A percentile compares a stretch with the other conserved stretches of the same genome.
Conservation (phyloP, 225 moss, liverwort and hornwort species). For the Thuidium tamariscinum region DNA sequence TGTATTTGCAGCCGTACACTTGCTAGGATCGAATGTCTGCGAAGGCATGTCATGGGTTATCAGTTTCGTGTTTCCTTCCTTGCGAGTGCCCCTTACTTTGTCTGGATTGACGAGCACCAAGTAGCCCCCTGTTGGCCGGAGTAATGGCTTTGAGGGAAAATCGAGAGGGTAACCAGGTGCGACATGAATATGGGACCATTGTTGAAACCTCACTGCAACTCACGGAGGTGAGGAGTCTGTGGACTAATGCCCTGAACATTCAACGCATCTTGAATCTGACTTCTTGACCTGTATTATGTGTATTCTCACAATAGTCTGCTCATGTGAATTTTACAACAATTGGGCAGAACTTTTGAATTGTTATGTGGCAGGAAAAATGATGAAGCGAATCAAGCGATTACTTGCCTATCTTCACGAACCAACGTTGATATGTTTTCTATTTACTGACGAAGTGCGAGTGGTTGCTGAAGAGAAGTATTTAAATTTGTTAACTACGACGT, state of each 20-base stretch:
- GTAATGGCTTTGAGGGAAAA: conserved; percentile 30
- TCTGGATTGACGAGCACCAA: not conserved
- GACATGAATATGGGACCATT: conserved; percentile 3
- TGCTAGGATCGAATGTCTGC: not conserved
- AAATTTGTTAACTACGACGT: fast-evolving
- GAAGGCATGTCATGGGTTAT: not conserved
- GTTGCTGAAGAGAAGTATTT: fast-evolving
- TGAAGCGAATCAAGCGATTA: not conserved
- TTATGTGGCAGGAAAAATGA: not conserved
- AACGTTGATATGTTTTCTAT: too few relatives aligned
- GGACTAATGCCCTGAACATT: conserved; percentile 23
- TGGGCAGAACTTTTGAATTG: not conserved
- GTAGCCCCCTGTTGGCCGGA: conserved; percentile 19
- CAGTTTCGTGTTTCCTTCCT: too few relatives aligned
- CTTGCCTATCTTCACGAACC: too few relatives aligned
- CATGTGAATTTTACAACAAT: too few relatives aligned
- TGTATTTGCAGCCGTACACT: conserved; percentile 1
- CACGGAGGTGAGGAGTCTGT: conserved; percentile 9
- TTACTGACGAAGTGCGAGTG: fast-evolving
- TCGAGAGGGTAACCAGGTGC: conserved; percentile 46
- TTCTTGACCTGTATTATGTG: not conserved
- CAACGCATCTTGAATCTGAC: not conserved
- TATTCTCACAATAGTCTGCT: too few relatives aligned
- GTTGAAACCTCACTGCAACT: conserved; percentile 24
- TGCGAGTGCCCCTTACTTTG: not conserved